Conservation (phyloP, 1,284 basidiomycete species). For the Peniophora sp. region DNA sequence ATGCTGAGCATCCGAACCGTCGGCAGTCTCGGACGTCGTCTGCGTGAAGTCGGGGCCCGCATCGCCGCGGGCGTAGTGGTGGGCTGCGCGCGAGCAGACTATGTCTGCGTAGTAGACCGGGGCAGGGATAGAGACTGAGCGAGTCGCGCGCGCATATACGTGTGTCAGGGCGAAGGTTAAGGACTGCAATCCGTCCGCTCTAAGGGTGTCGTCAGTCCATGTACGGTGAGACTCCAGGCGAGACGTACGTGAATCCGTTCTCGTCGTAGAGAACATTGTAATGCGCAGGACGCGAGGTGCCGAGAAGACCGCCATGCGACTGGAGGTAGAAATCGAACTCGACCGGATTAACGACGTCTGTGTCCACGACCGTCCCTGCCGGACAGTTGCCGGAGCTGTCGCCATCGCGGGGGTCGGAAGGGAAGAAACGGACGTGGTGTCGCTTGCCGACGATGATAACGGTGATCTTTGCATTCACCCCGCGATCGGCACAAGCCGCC, state of each 20-base stretch:
- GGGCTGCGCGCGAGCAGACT: constrained; percentile 73
- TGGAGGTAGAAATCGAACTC: constrained; percentile 81
- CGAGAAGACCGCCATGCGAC: constrained; percentile 60
- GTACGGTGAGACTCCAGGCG: not conserved
- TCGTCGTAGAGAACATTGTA: constrained; percentile 61
- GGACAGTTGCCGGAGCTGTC: constrained; percentile 68
- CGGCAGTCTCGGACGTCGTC: constrained; percentile 46
- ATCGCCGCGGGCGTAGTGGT: constrained; percentile 68
- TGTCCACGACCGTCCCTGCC: constrained; percentile 70
- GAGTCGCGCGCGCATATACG: constrained; percentile 74
- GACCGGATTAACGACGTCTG: constrained; percentile 60
- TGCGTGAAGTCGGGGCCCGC: constrained; percentile 36
- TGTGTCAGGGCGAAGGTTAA: constrained; percentile 74
- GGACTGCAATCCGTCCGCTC: constrained; percentile 59
- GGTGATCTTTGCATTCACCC: constrained; percentile 60
- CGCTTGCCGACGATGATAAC: constrained; percentile 71
- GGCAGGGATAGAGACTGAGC: constrained; percentile 78
- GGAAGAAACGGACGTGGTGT: constrained; percentile 75
- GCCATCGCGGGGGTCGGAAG: constrained; percentile 37
- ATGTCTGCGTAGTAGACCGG: constrained; percentile 83
- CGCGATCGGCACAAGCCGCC: constrained; percentile 43
- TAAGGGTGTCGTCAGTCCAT: constrained; percentile 17
- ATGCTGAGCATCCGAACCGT: constrained; percentile 33
- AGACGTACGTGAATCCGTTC: constrained; percentile 39
- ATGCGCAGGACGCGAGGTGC: constrained; percentile 49